A percentile compares a stretch with the other conserved stretches of the same genome.
These are phyloP conservation scores for Syncephalastrum sp. DNA, from an alignment of 371 early-diverging fungal species.

Conservation along the genomic window DNA sequence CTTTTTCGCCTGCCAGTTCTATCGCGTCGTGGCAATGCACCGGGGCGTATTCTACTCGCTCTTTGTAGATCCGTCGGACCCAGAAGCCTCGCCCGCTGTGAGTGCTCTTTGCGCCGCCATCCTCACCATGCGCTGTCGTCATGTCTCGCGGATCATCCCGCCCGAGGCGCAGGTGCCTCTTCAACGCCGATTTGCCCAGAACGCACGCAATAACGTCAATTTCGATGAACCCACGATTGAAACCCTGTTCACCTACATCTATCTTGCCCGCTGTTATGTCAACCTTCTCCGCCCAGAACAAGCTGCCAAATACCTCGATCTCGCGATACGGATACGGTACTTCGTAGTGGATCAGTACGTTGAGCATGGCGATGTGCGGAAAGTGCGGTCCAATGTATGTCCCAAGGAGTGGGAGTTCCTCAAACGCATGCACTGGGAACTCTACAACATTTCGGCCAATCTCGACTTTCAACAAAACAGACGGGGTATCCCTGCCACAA, in stretches of 20 bases:
- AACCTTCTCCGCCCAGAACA: slow-evolving; percentile 33
- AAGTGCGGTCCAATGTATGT: not conserved
- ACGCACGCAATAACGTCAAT: slow-evolving; percentile 20
- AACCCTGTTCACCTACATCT: slow-evolving; percentile 24
- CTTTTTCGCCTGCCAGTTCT: slow-evolving; percentile 38
- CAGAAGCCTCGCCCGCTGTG: slow-evolving; percentile 30
- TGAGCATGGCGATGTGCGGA: slow-evolving; percentile 2
- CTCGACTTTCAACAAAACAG: slow-evolving; percentile 29
- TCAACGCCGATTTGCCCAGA: slow-evolving; percentile 22
- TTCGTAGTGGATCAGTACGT: slow-evolving; percentile 18
- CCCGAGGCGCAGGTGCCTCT: slow-evolving; percentile 20
- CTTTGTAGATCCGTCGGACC: slow-evolving; percentile 25
- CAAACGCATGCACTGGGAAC: slow-evolving; percentile 25
- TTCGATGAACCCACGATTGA: slow-evolving; percentile 38
- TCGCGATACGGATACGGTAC: slow-evolving; percentile 33
- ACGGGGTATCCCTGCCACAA: slow-evolving; percentile 26
- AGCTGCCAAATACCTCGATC: slow-evolving; percentile 30
- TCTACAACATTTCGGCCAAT: slow-evolving; percentile 12
- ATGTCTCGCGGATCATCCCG: slow-evolving; percentile 22
- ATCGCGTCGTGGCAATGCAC: slow-evolving; percentile 27
- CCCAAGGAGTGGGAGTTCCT: slow-evolving; percentile 31
- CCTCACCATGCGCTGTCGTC: slow-evolving; percentile 34
- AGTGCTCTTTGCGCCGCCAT: slow-evolving; percentile 34
- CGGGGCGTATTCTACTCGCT: slow-evolving; percentile 31
- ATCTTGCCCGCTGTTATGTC: slow-evolving; percentile 30